Conservation (phyloP, 1,284 basidiomycete species). For the Rhodotorula sp. region DNA sequence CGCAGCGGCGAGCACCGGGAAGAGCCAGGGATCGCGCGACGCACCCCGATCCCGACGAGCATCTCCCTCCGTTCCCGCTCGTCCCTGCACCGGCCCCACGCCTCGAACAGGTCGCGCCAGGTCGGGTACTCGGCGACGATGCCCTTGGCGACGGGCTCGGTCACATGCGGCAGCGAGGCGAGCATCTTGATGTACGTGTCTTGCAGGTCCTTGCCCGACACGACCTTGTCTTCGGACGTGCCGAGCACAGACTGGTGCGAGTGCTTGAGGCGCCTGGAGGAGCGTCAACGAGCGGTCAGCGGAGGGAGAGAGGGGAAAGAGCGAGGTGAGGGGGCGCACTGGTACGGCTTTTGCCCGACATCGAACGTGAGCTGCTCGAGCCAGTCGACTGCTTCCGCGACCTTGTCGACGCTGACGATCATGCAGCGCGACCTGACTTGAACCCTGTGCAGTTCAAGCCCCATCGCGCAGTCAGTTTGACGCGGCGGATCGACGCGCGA, state of each 20-base stretch:
- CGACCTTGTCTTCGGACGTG: constrained; percentile 33
- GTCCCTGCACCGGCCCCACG: constrained; percentile 10
- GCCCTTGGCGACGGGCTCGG: constrained; percentile 35
- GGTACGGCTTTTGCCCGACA: constrained; percentile 42
- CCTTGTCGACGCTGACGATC: constrained; percentile 34
- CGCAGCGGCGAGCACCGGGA: neutral
- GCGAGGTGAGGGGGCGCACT: constrained; percentile 25
- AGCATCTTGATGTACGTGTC: constrained; percentile 43
- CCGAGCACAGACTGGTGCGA: constrained; percentile 38
- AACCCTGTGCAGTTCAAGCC: neutral
- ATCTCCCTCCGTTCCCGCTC: constrained; percentile 34
- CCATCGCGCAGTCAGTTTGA: neutral
- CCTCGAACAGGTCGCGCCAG: constrained; percentile 32
- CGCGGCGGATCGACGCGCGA: too few species aligned
- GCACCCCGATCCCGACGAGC: constrained; percentile 37
- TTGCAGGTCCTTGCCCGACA: constrained; percentile 31
- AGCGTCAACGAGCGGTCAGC: neutral
- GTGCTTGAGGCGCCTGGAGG: constrained; percentile 37
- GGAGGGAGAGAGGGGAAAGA: neutral
- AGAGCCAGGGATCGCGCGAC: constrained; percentile 3
- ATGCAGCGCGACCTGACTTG: constrained; percentile 30
- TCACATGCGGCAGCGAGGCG: constrained; percentile 35
- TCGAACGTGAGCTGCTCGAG: constrained; percentile 42
- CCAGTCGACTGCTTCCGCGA: constrained; percentile 37
- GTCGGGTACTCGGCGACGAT: constrained; percentile 42